phyloP scores from a whole-genome alignment of 345 rosid species.

The Populus simonii region DNA sequence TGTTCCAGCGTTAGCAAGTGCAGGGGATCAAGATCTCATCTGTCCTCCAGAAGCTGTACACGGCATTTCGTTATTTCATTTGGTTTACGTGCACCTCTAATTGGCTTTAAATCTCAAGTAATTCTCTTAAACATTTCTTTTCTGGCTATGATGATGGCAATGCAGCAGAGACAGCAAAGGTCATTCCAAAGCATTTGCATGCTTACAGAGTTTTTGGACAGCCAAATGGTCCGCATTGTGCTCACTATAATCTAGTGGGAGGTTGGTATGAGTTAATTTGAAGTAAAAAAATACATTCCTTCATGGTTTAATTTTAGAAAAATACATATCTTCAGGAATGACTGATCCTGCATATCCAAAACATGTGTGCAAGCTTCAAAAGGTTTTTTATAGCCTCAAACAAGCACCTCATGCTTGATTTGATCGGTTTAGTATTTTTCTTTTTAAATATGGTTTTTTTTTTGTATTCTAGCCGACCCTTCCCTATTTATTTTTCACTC shows the following conservation, averaged over 20 bases:
- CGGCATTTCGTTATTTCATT: slow-evolving; percentile 37
- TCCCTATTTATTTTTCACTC: not conserved
- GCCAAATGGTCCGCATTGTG: slow-evolving; percentile 77
- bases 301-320: too few species aligned
- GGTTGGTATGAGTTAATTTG: too few species aligned
- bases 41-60: slow-evolving; percentile 87
- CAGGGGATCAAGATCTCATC: slow-evolving; percentile 76
- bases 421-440: too few species aligned
- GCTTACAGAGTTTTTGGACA: slow-evolving; percentile 67
- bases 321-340: too few species aligned
- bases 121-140: not conserved
- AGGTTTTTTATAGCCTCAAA: too few species aligned
- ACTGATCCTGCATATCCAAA: too few species aligned
- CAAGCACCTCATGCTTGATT: too few species aligned
- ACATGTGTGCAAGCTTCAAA: too few species aligned
- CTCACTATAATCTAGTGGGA: slow-evolving; percentile 27
- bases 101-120: not conserved
- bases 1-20: slow-evolving; percentile 72
- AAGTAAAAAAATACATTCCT: too few species aligned
- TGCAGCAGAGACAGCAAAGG: slow-evolving; percentile 67
- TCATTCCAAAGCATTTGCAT: slow-evolving; percentile 52
- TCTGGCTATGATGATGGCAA: slow-evolving; percentile 4
- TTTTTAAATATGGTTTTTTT: too few species aligned
- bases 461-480: too few species aligned
- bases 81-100: not conserved